Base-by-base conservation (phyloP, 2,329 filamentous ascomycete genomes). In the Aspergillus nomiae region DNA sequence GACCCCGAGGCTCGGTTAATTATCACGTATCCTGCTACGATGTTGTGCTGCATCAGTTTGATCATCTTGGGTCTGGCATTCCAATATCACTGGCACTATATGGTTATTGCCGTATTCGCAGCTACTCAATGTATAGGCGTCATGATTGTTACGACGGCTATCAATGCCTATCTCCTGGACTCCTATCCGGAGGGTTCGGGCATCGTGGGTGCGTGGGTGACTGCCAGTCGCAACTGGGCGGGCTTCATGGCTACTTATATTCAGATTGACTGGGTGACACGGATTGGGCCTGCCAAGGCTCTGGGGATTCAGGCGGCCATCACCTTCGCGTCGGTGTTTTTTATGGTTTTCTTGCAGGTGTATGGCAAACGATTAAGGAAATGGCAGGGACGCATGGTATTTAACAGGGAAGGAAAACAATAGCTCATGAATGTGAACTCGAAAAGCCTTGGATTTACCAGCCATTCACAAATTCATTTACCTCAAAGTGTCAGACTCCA, bases 1-100 rank as follows among this genome's bases (percentile, higher is more conserved):
- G 81, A 85, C 66, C 84, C 85, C 56, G 85, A 87, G 71, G 82
- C 79, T n/a, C 81, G 85, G 11, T 79, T 87, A 16, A 76, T 78
- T 28, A 79, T 81, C 58, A 76, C 83, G 56, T 82, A 80, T 65
- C 65, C 84, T 24, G 77, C 81, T 0, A 65, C 65, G 0, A 30
- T 65, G 0, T 38, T 65, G 12, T 65, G 60, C 34, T 63, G 60
- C 14, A 4, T 67, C 4, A 65, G 65, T 34, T 56, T 67, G 4
- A 75, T 83, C 7, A 66, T 85, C 2, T 73, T 87, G 4, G 84
- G 84, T 3, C 80, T 84, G 63, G 77, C 78, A 1, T 77, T 87
- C 8, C 67, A 81, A 61, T 71, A 74, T 14, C 71, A 71, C 7
- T 85, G 81, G 77, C 81, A 84, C 66, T 86, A 79, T 71, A 83